Conservation (phyloP, 352 stramenopile species). For the Salisapilia sapeloensis region DNA sequence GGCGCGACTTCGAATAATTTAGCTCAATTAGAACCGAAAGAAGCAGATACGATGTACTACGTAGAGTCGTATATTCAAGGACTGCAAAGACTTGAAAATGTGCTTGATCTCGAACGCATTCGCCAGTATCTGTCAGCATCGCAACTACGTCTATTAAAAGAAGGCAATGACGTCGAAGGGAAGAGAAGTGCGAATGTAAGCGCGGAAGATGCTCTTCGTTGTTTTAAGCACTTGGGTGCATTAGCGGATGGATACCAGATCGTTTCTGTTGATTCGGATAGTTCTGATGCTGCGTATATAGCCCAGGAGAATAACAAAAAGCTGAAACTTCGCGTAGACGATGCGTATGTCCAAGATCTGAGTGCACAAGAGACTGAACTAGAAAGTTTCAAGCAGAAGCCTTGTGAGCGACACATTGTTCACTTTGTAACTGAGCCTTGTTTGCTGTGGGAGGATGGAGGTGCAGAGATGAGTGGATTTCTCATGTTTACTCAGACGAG, state of each 20-base stretch:
- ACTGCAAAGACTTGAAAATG: slow-evolving; percentile 27
- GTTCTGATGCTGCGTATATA: slow-evolving; percentile 24
- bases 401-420: slow-evolving; percentile 1
- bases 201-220: too few species aligned
- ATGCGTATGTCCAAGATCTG: slow-evolving; percentile 14
- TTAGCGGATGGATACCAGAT: too few species aligned
- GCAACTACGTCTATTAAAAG: too few species aligned
- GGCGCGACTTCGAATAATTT: too few species aligned
- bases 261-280: too few species aligned
- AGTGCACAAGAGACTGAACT: background rate
- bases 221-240: too few species aligned
- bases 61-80: slow-evolving; percentile 22
- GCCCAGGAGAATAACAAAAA: slow-evolving; percentile 25
- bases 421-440: slow-evolving; percentile 47
- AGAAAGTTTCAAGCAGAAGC: background rate
- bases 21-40: too few species aligned
- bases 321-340: slow-evolving; percentile 20
- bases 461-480: slow-evolving; percentile 51
- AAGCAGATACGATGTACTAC: too few species aligned
- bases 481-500: slow-evolving; percentile 43
- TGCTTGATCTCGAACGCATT: slow-evolving; percentile 34
- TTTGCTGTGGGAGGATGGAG: slow-evolving; percentile 11
- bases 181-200: too few species aligned
- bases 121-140: too few species aligned
- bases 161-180: too few species aligned